Percentiles rank a stretch among this genome's conserved stretches.
Evolutionary conservation across 108 stramenopile species (phyloP).

Genomic region (Schizochytrium sp.): DNA sequence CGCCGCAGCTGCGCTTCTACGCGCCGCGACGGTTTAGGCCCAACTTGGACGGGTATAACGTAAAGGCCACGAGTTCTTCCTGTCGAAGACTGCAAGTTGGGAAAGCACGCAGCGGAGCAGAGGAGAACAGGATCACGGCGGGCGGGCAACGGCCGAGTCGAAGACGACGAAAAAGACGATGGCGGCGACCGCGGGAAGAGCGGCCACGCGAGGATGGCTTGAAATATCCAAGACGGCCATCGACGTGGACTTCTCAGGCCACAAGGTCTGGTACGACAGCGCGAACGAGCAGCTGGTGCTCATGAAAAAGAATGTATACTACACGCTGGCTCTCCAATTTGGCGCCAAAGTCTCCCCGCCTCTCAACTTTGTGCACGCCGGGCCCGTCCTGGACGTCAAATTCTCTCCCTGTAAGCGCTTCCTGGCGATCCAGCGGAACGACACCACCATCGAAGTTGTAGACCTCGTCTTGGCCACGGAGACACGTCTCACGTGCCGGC

Average conservation of each 20-base stretch:
- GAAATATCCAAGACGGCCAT: background rate
- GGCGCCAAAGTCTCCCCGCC: background rate
- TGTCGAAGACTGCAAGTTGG: no score
- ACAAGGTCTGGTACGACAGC: background rate
- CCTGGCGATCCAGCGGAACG: background rate
- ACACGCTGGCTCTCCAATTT: background rate
- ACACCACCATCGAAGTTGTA: slow-evolving; percentile 1
- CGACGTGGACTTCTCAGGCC: background rate
- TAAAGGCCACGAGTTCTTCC: no score
- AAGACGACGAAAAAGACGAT: background rate
- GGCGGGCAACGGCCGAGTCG: background rate
- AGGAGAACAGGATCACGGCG: no score
- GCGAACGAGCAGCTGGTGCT: background rate
- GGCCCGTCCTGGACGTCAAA: background rate
- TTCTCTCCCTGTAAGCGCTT: slow-evolving; percentile 1
- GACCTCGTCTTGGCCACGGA: background rate
- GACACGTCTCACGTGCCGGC: background rate
- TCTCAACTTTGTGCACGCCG: background rate
- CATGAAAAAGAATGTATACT: slow-evolving; percentile 9
- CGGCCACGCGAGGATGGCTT: background rate
- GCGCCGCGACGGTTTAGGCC: no score
- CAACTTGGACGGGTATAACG: no score
- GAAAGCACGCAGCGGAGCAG: no score
- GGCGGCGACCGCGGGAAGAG: background rate
- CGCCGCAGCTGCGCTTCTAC: no score